Evolutionary conservation across 352 stramenopile genomes (phyloP), one percentile per base, ranked within the genome.

Genomic region (Globisporangium parvum): DNA sequence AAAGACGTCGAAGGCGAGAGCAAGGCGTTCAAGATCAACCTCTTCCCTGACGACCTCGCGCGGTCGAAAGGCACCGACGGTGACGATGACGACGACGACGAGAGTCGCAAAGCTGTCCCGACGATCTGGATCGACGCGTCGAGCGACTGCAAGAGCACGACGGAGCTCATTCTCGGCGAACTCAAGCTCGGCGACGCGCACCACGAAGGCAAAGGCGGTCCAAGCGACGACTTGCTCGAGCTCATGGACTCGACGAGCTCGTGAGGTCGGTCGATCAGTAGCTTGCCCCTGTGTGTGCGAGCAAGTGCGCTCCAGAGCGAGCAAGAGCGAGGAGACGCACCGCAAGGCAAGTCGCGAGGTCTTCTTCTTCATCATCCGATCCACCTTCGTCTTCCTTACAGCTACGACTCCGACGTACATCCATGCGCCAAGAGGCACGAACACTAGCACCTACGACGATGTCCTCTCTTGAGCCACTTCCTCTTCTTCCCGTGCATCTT

Each of bases 61-160:
- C 56, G 57, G 5, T 37, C 64, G 20, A 80, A 80, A 53, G 64
- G 57, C 6, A 57, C 61, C 1, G 75, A 62, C 37, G 55, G 59
- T 15, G 74, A 67, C 40, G 70, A 76, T n/a, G 66, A 61, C 20
- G 66, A 72, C 31, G 73, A 85, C 35, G 80, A 82, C 10, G 77
- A 88, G 14, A 73, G 87, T 33, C 69, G 74, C 10, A 84, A 87
- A 33, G 60, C 73, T 6, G 86, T 91, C 37, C 70, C 77, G 41
- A 89, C 71, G 4, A 93, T 92, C 61, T 89, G 73, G 67, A 89
- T 95, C 49, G 78, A 92, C 52, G 81, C 88, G 11, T 70, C 69
- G 39, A 90, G 83, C 57, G 80, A 93, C 57, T 73, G 69, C 37
- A 93, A 93, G 55, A 64, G 63, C 24, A 74, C 53, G 33, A 65